Percentiles rank a stretch among this genome's conserved stretches.
Conservation (phyloP, 1,139 yeast species). For the Geotrichum candidum region DNA sequence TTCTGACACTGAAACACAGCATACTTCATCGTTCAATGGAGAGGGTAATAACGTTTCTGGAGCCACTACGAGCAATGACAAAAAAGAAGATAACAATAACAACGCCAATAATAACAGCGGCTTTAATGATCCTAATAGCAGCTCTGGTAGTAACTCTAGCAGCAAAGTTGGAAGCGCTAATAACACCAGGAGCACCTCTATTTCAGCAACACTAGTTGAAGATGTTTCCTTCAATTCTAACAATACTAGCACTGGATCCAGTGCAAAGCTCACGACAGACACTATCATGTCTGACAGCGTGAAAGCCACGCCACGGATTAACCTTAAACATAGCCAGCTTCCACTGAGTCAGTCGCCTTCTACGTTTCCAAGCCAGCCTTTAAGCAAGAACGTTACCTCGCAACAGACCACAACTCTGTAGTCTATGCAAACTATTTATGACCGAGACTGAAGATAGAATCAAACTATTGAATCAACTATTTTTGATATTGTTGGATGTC, state of each 20-base stretch:
- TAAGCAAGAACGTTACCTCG: not conserved
- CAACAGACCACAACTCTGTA: not conserved
- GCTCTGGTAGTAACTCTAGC: not conserved
- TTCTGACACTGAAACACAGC: not conserved
- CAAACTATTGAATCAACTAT: not conserved
- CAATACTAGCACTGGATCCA: not conserved
- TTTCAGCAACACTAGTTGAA: not conserved
- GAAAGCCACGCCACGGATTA: not conserved
- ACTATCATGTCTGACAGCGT: not conserved
- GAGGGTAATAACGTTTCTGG: not conserved
- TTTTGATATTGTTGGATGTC: not conserved
- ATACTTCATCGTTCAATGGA: not conserved
- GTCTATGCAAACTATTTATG: not conserved
- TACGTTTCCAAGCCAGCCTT: not conserved
- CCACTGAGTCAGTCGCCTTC: not conserved
- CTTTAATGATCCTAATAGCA: not conserved
- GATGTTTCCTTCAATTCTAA: not conserved
- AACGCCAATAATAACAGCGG: not conserved
- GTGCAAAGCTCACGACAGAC: not conserved
- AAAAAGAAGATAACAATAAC: not conserved
- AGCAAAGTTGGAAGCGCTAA: not conserved
- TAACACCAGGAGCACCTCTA: not conserved
- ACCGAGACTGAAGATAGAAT: not conserved
- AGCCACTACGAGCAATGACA: not conserved
- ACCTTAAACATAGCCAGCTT: not conserved